Conservation (phyloP, 2,329 filamentous ascomycete genomes). For the Trichoderma lentiforme region DNA sequence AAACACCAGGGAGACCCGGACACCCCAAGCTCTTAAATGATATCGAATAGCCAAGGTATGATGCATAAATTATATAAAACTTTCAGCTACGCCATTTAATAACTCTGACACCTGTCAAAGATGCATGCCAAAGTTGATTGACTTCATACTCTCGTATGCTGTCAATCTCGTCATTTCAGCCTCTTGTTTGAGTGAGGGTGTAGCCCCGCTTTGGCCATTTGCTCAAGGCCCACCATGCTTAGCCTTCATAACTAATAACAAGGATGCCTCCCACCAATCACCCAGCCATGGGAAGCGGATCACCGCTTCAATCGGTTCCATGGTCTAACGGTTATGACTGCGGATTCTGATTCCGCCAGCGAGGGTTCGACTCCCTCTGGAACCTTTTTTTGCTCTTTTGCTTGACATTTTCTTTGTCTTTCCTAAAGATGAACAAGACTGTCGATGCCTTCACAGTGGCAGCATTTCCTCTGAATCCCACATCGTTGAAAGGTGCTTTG, state of each 20-base stretch:
- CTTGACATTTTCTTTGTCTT: background rate
- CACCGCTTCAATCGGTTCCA: conserved; percentile 16
- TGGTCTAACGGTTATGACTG: conserved; percentile 22
- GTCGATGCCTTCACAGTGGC: background rate
- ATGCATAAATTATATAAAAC: background rate
- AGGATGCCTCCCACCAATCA: background rate
- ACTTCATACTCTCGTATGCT: background rate
- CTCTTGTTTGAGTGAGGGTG: background rate
- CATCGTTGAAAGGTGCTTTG: background rate
- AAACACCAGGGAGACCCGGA: accelerated
- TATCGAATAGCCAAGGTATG: background rate
- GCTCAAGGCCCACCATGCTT: background rate
- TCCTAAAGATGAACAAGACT: background rate
- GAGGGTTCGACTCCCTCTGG: conserved; percentile 21
- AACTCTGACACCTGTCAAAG: background rate
- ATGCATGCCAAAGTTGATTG: background rate
- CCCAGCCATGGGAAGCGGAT: conserved; percentile 12
- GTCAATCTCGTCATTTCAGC: background rate
- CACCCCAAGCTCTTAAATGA: background rate
- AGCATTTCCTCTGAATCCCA: background rate
- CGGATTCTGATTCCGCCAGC: conserved; percentile 22
- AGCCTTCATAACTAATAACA: background rate
- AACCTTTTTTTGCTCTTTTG: background rate
- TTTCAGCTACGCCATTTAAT: background rate
- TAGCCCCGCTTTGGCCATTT: background rate